These are phyloP conservation scores for Eucalyptus lansdowneana DNA, from an alignment of 345 rosid genomes.

Conservation along the genomic window DNA sequence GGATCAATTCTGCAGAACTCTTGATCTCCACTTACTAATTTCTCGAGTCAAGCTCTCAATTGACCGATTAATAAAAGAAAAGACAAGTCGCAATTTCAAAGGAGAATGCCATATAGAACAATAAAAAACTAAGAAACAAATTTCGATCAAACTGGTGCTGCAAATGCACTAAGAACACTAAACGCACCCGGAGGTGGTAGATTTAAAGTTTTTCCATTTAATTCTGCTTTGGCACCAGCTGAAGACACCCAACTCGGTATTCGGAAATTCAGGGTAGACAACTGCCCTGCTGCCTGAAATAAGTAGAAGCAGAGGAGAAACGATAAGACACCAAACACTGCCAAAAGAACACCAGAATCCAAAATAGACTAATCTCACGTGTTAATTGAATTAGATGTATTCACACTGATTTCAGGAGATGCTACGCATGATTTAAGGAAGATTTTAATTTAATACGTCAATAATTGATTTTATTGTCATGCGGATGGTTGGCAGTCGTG, in stretches of 20 bases:
- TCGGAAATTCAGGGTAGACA: slow-evolving; percentile 60
- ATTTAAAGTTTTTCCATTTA: slow-evolving; percentile 38
- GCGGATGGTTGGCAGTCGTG: background rate
- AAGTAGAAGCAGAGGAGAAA: background rate
- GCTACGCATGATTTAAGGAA: background rate
- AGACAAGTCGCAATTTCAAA: background rate
- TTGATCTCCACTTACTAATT: background rate
- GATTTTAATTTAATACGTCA: background rate
- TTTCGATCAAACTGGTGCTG: background rate
- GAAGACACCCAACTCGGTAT: slow-evolving; percentile 68
- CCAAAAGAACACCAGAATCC: background rate
- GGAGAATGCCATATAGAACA: background rate
- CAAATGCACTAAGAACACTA: background rate
- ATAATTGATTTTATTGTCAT: background rate
- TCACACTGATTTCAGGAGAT: background rate
- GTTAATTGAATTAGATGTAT: background rate
- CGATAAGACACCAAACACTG: background rate
- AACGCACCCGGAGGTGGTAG: slow-evolving; percentile 56
- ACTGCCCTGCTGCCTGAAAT: slow-evolving; percentile 29
- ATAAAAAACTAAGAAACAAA: background rate
- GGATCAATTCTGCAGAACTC: background rate
- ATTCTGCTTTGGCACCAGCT: slow-evolving; percentile 38
- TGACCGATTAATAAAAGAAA: background rate
- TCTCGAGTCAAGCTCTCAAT: background rate
- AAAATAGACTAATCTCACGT: background rate